Evolutionary conservation across 108 stramenopile genomes (phyloP).

Genomic region (Licmophora abbreviata): DNA sequence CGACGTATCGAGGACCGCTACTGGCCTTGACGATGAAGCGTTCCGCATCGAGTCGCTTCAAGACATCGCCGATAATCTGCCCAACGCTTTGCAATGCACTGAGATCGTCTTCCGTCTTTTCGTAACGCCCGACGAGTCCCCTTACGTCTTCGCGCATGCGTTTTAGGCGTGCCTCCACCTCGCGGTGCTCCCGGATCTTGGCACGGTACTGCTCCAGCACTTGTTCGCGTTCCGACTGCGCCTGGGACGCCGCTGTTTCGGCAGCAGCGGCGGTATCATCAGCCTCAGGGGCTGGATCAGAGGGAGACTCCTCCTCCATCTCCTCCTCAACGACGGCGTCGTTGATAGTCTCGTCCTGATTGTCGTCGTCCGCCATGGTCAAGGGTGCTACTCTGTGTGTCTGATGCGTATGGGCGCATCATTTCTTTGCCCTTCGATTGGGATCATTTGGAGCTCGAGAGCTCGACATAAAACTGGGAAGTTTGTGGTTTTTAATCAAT

Average conservation of each 20-base stretch:
- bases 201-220: conserved; percentile 86
- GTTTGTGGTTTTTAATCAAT: no score
- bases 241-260: conserved; percentile 8
- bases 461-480: no score
- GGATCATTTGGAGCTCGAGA: no score
- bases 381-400: no score
- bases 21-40: conserved; percentile 98
- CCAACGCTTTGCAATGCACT: conserved; percentile 92
- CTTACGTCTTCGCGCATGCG: conserved; percentile 82
- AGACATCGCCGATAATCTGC: conserved; percentile 96
- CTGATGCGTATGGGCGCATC: no score
- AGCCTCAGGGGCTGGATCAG: no score
- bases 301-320: no score
- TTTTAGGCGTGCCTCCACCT: conserved; percentile 88
- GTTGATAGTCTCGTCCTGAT: no score
- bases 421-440: no score
- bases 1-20: conserved; percentile 94
- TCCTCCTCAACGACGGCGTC: no score
- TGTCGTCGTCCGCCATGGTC: no score
- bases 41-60: conserved; percentile 92
- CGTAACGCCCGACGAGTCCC: conserved; percentile 81
- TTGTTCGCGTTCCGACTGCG: conserved; percentile 69
- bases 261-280: neutral
- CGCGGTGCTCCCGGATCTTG: conserved; percentile 89
- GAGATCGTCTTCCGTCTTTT: conserved; percentile 96